Conservation (phyloP, 2,329 filamentous ascomycete species). For the Pestalotiopsis fici region DNA sequence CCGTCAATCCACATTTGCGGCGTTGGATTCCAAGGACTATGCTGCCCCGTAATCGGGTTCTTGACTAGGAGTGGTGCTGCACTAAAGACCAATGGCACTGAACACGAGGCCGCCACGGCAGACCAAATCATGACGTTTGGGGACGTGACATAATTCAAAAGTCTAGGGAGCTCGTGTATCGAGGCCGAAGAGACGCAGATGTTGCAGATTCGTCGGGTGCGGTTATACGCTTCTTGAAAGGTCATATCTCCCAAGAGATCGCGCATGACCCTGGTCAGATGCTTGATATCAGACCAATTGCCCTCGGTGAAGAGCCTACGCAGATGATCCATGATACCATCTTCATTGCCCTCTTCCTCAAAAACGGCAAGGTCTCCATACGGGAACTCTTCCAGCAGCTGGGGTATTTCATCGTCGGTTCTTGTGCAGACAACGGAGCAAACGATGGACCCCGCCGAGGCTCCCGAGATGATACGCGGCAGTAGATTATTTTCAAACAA, state of each 20-base stretch:
- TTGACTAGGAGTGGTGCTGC: constrained; percentile 80
- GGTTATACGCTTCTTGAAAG: constrained; percentile 93
- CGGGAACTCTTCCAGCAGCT: constrained; percentile 69
- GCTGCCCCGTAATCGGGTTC: constrained; percentile 76
- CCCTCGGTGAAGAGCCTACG: constrained; percentile 78
- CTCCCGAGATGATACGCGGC: constrained; percentile 84
- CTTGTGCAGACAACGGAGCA: constrained; percentile 77
- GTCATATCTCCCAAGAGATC: constrained; percentile 83
- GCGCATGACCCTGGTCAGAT: constrained; percentile 81
- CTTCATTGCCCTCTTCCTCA: constrained; percentile 58
- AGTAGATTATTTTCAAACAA: constrained; percentile 75
- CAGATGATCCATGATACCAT: constrained; percentile 68
- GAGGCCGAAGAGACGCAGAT: constrained; percentile 90
- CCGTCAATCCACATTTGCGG: constrained; percentile 91
- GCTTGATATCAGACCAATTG: constrained; percentile 80
- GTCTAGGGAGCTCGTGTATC: constrained; percentile 80
- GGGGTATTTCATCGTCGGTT: constrained; percentile 76
- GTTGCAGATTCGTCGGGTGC: constrained; percentile 88
- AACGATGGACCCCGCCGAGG: constrained; percentile 86
- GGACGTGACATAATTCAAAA: constrained; percentile 91
- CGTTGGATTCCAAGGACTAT: constrained; percentile 82
- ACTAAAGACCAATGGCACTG: constrained; percentile 84
- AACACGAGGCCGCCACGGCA: constrained; percentile 93
- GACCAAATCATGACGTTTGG: constrained; percentile 97
- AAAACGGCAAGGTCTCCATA: constrained; percentile 83